Conservation (phyloP, 2,329 filamentous ascomycete genomes). For the Xylariaceae sp. region DNA sequence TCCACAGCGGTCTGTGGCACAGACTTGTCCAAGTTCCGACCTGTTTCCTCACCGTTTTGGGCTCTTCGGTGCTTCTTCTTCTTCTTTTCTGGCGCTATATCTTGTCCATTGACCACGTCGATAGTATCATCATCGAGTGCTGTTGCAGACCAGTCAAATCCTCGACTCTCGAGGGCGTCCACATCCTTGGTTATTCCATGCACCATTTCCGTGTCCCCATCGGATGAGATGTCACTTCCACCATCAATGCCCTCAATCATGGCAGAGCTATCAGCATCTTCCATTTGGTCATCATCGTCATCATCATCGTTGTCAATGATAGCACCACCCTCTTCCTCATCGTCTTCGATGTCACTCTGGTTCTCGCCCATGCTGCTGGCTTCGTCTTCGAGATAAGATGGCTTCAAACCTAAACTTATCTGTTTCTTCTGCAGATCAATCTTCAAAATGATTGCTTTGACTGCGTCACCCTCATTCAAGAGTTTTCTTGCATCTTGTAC, state of each 20-base stretch:
- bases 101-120: constrained; percentile 47
- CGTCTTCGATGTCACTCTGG: constrained; percentile 38
- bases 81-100: constrained; percentile 26
- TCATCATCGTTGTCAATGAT: constrained; percentile 37
- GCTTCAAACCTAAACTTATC: constrained; percentile 88
- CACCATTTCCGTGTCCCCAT: constrained; percentile 44
- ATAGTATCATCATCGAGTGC: constrained; percentile 56
- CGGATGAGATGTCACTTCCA: constrained; percentile 39
- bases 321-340: constrained; percentile 45
- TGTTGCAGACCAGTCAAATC: constrained; percentile 85
- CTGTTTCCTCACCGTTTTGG: constrained; percentile 81
- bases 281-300: constrained; percentile 46
- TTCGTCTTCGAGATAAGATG: constrained; percentile 75
- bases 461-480: constrained; percentile 85
- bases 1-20: constrained; percentile 88
- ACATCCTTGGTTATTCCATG: constrained; percentile 36
- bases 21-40: constrained; percentile 84
- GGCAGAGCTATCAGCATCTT: constrained; percentile 44
- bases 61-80: constrained; percentile 72
- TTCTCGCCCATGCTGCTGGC: constrained; percentile 52
- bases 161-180: constrained; percentile 65
- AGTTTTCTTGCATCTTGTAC: constrained; percentile 85
- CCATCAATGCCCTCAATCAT: constrained; percentile 45
- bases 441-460: constrained; percentile 85
- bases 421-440: constrained; percentile 72